Evolutionary conservation across 2,329 filamentous ascomycete species (phyloP), one percentile per base, ranked within the genome.

Genomic region (Orbilia quercus): DNA sequence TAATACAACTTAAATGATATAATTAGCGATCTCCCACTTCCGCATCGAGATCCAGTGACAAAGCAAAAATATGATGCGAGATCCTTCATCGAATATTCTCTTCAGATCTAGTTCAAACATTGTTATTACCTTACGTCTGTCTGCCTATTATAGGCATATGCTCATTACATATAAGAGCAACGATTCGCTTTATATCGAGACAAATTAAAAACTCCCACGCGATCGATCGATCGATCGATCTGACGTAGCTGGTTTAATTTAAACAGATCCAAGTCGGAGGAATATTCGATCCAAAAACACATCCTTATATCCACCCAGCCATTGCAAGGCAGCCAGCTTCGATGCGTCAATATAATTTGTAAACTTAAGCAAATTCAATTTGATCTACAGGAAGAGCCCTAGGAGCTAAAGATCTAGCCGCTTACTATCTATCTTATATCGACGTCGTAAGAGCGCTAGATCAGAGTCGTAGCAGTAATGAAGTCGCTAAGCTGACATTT

Each of bases 401-500:
- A 25, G 51, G 31, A 1, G n/a, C n/a, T n/a, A 16, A 54, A 40
- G 23, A 22, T 40, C 55, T 51, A 48, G 36, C 53, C 59, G 67
- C 67, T 45, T 59, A 57, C 59, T 72, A 58, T 72, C 67, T 72
- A 59, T 72, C 45, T 31, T 42, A 45, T 73, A 62, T 59, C 47
- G 54, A 59, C 47, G 60, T 65, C 51, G 65, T 59, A 65, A 63
- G 28, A 66, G 53, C 60, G 69, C 69, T 66, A 57, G 69, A 73
- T 66, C 59, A 40, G 16, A 25, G 50, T 63, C 67, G 48, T 65
- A 62, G 53, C 47, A 73, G 34, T 50, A 66, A 44, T 65, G 48
- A 73, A 66, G 60, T 45, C 69, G 69, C 69, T 73, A 73, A 73
- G 54, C 31, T 73, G 60, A 73, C 69, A 66, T 62, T 60, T 34